A percentile compares a stretch with the other conserved stretches of the same genome.
Evolutionary conservation across 768 basidiomycete genomes (phyloP).

Genomic region (Phaeotremella fagi): DNA sequence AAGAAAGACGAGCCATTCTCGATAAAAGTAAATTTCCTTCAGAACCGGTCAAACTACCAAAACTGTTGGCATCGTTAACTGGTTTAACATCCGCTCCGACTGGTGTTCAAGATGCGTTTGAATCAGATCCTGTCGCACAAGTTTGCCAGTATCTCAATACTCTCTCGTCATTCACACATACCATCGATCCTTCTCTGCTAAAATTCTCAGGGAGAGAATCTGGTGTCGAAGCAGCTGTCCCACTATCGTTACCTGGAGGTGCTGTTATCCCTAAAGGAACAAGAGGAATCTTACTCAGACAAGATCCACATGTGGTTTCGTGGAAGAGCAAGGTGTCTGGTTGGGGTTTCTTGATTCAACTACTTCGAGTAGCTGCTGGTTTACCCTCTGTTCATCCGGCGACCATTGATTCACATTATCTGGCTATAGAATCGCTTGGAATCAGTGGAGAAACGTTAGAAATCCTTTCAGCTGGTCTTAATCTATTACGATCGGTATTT

Average conservation of each 20-base stretch:
- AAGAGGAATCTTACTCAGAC: slow-evolving; percentile 64
- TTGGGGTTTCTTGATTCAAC: slow-evolving; percentile 78
- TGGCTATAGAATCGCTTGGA: slow-evolving; percentile 53
- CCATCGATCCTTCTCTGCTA: slow-evolving; percentile 66
- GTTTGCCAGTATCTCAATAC: slow-evolving; percentile 72
- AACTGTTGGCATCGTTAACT: slow-evolving; percentile 70
- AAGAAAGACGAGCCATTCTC: slow-evolving; percentile 70
- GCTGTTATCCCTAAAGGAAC: slow-evolving; percentile 64
- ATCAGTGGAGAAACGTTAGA: slow-evolving; percentile 61
- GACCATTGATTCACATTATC: slow-evolving; percentile 6
- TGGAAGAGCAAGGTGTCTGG: slow-evolving; percentile 82
- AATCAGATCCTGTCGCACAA: slow-evolving; percentile 56
- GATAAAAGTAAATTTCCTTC: slow-evolving; percentile 83
- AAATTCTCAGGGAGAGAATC: slow-evolving; percentile 58
- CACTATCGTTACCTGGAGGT: slow-evolving; percentile 54
- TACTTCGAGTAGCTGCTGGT: slow-evolving; percentile 54
- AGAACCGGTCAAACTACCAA: slow-evolving; percentile 64
- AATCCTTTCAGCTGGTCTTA: slow-evolving; percentile 67
- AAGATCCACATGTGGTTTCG: slow-evolving; percentile 60
- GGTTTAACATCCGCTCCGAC: slow-evolving; percentile 12
- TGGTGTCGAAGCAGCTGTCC: slow-evolving; percentile 52
- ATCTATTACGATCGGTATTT: slow-evolving; percentile 72
- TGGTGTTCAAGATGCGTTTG: slow-evolving; percentile 7
- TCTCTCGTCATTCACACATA: slow-evolving; percentile 69
- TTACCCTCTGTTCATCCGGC: neutral